Conservation (phyloP, 1,284 basidiomycete genomes). For the Boletus semigastroideus region DNA sequence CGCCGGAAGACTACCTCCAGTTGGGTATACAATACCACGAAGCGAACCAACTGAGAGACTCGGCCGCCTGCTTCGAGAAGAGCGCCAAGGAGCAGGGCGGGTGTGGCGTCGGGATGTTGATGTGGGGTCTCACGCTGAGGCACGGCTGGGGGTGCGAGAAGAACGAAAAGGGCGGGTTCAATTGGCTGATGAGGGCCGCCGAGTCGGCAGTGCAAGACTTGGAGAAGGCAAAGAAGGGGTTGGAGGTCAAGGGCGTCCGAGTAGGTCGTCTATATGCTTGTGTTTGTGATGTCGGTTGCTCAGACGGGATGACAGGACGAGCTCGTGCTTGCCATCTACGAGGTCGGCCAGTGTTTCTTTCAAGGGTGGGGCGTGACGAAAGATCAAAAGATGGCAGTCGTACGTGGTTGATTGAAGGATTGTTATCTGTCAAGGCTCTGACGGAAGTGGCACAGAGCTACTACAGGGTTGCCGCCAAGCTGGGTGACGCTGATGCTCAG, state of each 20-base stretch:
- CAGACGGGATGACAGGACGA: slow-evolving; percentile 51
- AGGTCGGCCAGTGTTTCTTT: slow-evolving; percentile 90
- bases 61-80: slow-evolving; percentile 78
- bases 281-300: neutral
- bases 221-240: slow-evolving; percentile 50
- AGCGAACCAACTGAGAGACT: slow-evolving; percentile 69
- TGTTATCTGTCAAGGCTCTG: slow-evolving; percentile 1
- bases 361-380: slow-evolving; percentile 88
- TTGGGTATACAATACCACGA: slow-evolving; percentile 84
- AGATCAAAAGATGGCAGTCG: slow-evolving; percentile 85
- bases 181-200: slow-evolving; percentile 81
- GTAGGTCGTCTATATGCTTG: slow-evolving; percentile 28
- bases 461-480: slow-evolving; percentile 77
- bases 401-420: slow-evolving; percentile 38
- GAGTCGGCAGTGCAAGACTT: slow-evolving; percentile 80
- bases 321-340: slow-evolving; percentile 86
- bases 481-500: slow-evolving; percentile 88
- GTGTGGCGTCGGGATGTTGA: slow-evolving; percentile 87
- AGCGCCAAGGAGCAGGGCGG: slow-evolving; percentile 76
- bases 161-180: slow-evolving; percentile 77
- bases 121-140: slow-evolving; percentile 86
- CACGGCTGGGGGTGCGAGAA: slow-evolving; percentile 87
- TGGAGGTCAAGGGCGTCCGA: slow-evolving; percentile 41
- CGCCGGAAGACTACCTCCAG: slow-evolving; percentile 65
- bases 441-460: slow-evolving; percentile 58